Evolutionary conservation across 2,329 filamentous ascomycete species (phyloP), one percentile per base, ranked within the genome.

Genomic region (Phaeophleospora eucalypticola): DNA sequence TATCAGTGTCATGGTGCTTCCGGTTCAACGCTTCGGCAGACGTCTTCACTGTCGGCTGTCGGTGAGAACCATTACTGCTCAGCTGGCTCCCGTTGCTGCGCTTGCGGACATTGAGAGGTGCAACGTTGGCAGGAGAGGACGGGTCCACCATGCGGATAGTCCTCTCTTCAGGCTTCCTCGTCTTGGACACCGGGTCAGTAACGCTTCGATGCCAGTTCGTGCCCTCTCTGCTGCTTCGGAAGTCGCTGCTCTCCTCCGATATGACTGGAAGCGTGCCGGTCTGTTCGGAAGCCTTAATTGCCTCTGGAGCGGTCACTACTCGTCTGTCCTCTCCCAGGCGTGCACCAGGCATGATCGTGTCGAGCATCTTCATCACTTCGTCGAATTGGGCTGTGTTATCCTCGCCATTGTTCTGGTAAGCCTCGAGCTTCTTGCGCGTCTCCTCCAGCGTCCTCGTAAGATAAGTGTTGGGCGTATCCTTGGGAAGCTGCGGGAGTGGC

Each of bases 101-200:
- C 65, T 82, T 82, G 39, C 76, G 72, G 35, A 82, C 76, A 40
- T 74, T 77, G 37, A 82, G 66, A 2, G 79, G 77, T 33, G 74
- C 76, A 6, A 79, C 67, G 4, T 69, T 71, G 8, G 37, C 39
- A n/a, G 72, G 59, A 3, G 77, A 74, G 29, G 75, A 76, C 8
- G 73, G 71, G 20, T 76, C 71, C 2, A 83, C 79, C 53, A 83
- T 67, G 10, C 81, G 73, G 36, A 83, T 79, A 0, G 79, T 82
- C 21, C 69, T 65, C 37, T 61, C 60, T 19, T 59, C 50, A 58
- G 59, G 18, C 62, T 62, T 49, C 53, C 64, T 48, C 48, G 60
- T 45, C 46, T 62, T 53, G 36, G 49, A 46, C 10, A 67, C 46
- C 16, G 72, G 71, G 34, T 71, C 69, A 59, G 71, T 75, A 49